A percentile compares a stretch with the other conserved stretches of the same genome.
Conservation (phyloP, 495 filamentous ascomycete species). For the Xylaria longipes region DNA sequence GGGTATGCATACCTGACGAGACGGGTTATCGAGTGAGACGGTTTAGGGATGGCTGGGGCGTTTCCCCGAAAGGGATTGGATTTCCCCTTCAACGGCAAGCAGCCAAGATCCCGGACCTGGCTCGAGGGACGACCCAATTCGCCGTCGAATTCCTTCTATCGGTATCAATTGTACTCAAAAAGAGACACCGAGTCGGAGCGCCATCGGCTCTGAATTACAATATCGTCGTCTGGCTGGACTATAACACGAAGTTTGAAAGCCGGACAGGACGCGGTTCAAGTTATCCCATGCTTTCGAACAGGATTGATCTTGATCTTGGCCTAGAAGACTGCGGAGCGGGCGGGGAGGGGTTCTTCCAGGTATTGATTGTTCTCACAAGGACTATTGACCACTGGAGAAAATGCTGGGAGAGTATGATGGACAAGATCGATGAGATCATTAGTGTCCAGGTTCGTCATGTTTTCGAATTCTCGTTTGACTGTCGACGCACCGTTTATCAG, state of each 20-base stretch:
- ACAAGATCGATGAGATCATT: slow-evolving; percentile 9
- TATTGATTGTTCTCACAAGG: background rate
- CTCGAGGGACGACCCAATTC: background rate
- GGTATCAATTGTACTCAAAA: slow-evolving; percentile 3
- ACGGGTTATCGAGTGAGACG: background rate
- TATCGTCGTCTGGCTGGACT: background rate
- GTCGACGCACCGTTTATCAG: background rate
- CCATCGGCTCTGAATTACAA: slow-evolving; percentile 1
- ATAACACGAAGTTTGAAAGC: background rate
- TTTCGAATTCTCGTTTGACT: background rate
- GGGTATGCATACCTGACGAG: slow-evolving; percentile 1
- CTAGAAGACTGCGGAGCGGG: background rate
- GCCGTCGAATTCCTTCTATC: slow-evolving; percentile 2
- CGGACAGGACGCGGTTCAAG: background rate
- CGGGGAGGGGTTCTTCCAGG: background rate
- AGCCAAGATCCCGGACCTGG: background rate
- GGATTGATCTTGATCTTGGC: background rate
- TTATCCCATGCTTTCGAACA: slow-evolving; percentile 7
- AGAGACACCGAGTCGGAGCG: background rate
- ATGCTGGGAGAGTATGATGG: slow-evolving; percentile 7
- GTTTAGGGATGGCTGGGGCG: background rate
- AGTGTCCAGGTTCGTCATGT: slow-evolving; percentile 8
- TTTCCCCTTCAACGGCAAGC: slow-evolving; percentile 2
- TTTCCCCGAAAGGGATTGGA: background rate
- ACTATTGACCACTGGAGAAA: background rate